These are phyloP conservation scores for Agaricus subrufescens DNA, from an alignment of 768 basidiomycete genomes.

Conservation along the genomic window DNA sequence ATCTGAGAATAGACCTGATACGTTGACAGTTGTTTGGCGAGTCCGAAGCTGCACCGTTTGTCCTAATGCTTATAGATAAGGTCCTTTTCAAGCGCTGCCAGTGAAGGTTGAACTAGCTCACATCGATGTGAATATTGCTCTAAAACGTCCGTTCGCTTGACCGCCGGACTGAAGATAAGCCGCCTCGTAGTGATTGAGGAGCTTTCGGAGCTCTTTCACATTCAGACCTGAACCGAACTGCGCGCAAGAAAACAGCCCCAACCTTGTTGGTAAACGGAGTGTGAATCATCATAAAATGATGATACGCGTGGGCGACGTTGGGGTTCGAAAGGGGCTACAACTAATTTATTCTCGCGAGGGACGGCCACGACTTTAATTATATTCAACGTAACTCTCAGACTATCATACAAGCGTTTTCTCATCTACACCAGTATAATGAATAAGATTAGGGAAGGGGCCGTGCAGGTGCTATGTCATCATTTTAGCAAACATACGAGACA, in stretches of 20 bases:
- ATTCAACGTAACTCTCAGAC: background rate
- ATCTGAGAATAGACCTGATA: conserved; percentile 1
- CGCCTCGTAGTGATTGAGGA: background rate
- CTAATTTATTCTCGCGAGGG: too few relatives aligned
- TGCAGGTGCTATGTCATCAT: conserved; percentile 40
- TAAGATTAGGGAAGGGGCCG: conserved; percentile 50
- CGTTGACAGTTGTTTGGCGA: background rate
- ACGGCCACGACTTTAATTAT: too few relatives aligned
- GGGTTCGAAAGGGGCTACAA: too few relatives aligned
- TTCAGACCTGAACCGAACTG: too few relatives aligned
- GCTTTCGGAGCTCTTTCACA: too few relatives aligned
- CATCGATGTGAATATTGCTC: conserved; percentile 5
- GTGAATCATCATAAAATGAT: too few relatives aligned
- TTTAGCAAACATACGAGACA: background rate
- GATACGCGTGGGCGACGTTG: too few relatives aligned
- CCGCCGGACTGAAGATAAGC: background rate
- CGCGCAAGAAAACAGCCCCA: too few relatives aligned
- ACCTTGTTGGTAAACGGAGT: too few relatives aligned
- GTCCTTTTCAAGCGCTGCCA: background rate
- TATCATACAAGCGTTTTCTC: conserved; percentile 7
- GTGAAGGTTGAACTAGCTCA: background rate
- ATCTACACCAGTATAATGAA: conserved; percentile 42
- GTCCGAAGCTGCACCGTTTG: background rate
- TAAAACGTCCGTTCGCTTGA: background rate
- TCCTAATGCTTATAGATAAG: background rate